Conservation (phyloP, 495 filamentous ascomycete genomes). For the Hypoxylon lenormandii region DNA sequence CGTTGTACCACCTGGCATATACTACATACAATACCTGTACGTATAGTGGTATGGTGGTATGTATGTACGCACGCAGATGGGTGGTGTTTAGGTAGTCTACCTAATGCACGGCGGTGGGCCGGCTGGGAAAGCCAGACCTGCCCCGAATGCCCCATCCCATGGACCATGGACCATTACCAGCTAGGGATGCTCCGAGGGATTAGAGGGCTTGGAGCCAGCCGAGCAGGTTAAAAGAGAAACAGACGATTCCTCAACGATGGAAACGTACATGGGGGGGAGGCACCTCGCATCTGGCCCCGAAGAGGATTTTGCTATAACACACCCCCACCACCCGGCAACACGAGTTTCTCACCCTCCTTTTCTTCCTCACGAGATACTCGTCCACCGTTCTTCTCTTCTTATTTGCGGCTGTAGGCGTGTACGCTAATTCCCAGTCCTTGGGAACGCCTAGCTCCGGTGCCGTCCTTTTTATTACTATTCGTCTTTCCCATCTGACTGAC, state of each 20-base stretch:
- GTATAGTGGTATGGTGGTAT: not conserved
- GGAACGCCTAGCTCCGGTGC: slow-evolving; percentile 66
- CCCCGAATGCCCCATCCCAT: slow-evolving; percentile 26
- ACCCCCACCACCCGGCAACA: slow-evolving; percentile 58
- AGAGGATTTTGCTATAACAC: slow-evolving; percentile 56
- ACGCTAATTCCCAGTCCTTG: slow-evolving; percentile 69
- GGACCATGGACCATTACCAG: slow-evolving; percentile 25
- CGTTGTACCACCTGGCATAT: no score
- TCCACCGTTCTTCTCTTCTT: slow-evolving; percentile 63
- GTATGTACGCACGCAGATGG: not conserved
- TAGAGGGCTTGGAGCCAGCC: slow-evolving; percentile 17
- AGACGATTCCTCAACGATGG: slow-evolving; percentile 25
- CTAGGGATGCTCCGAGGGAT: slow-evolving; percentile 46
- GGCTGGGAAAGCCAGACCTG: slow-evolving; percentile 35
- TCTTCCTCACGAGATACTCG: slow-evolving; percentile 61
- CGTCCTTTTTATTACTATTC: slow-evolving; percentile 67
- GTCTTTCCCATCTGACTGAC: slow-evolving; percentile 60
- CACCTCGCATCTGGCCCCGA: slow-evolving; percentile 23
- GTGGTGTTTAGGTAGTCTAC: slow-evolving; percentile 38
- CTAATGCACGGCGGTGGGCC: slow-evolving; percentile 52
- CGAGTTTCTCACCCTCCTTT: slow-evolving; percentile 63
- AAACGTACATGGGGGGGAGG: slow-evolving; percentile 40
- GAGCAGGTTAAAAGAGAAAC: slow-evolving; percentile 12
- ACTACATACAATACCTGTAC: no score
- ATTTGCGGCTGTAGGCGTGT: slow-evolving; percentile 65